Evolutionary conservation across 768 basidiomycete genomes (phyloP).

Genomic region (Gloeostereum incarnatum): DNA sequence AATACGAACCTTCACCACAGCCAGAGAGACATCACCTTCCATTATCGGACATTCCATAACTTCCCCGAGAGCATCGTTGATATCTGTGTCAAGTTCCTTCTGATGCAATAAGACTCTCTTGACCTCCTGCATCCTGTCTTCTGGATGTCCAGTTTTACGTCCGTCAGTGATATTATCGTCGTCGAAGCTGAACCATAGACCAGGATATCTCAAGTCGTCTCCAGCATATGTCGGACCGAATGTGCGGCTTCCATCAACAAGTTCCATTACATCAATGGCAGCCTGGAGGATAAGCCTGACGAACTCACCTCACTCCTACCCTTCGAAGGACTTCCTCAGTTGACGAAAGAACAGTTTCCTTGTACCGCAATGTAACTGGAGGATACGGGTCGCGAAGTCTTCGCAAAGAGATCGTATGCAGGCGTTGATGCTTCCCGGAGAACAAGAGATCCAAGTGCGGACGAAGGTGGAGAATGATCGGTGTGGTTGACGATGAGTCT

Average conservation of each 20-base stretch:
- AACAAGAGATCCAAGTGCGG: slow-evolving; percentile 84
- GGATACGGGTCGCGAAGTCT: slow-evolving; percentile 60
- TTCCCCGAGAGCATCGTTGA: slow-evolving; percentile 65
- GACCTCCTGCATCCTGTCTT: slow-evolving; percentile 68
- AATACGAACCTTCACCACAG: slow-evolving; percentile 51
- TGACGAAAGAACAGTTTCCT: slow-evolving; percentile 53
- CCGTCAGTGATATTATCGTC: slow-evolving; percentile 57
- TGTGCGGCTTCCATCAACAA: too few relatives aligned
- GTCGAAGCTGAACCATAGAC: slow-evolving; percentile 78
- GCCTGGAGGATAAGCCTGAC: too few relatives aligned
- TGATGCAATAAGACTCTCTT: slow-evolving; percentile 68
- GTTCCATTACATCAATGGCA: too few relatives aligned
- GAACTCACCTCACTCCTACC: slow-evolving; percentile 58
- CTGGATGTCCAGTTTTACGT: slow-evolving; percentile 38
- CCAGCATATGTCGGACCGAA: slow-evolving; percentile 81
- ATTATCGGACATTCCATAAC: slow-evolving; percentile 55
- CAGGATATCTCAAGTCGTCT: slow-evolving; percentile 73
- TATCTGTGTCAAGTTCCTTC: slow-evolving; percentile 46
- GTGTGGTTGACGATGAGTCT: slow-evolving; percentile 58
- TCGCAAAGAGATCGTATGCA: slow-evolving; percentile 70
- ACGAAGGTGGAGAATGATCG: slow-evolving; percentile 68
- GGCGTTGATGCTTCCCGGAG: slow-evolving; percentile 67
- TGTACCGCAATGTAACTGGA: slow-evolving; percentile 61
- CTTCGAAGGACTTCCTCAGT: slow-evolving; percentile 50
- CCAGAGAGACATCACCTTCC: slow-evolving; percentile 62